Conservation (phyloP, 2,329 filamentous ascomycete genomes). For the Trichoderma endophyticum region DNA sequence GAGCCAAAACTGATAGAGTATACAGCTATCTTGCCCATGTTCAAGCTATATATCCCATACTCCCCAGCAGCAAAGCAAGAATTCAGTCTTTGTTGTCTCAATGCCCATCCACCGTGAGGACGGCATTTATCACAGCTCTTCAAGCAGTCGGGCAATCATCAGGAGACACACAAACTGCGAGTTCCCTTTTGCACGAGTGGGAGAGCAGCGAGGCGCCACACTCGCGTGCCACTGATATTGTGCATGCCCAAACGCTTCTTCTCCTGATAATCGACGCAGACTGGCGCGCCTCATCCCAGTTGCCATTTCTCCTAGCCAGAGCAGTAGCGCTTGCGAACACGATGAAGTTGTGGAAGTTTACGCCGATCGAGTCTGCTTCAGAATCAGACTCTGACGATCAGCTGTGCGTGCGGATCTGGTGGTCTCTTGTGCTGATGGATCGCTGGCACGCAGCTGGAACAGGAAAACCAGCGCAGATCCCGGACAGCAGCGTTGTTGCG, state of each 20-base stretch:
- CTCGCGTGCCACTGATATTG: conserved; percentile 43
- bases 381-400: conserved; percentile 61
- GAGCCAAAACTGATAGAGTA: background rate
- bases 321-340: conserved; percentile 64
- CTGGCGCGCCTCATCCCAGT: conserved; percentile 46
- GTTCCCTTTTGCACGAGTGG: conserved; percentile 50
- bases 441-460: conserved; percentile 70
- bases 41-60: conserved; percentile 64
- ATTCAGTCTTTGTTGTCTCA: conserved; percentile 55
- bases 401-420: conserved; percentile 65
- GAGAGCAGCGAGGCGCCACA: conserved; percentile 42
- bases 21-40: conserved; percentile 60
- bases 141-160: conserved; percentile 48
- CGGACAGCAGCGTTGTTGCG: conserved; percentile 59
- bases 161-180: conserved; percentile 44
- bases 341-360: conserved; percentile 54
- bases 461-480: conserved; percentile 60
- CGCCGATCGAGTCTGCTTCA: conserved; percentile 43
- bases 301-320: conserved; percentile 54
- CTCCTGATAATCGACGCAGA: conserved; percentile 66
- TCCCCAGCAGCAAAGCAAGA: conserved; percentile 56
- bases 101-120: conserved; percentile 55
- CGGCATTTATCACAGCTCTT: conserved; percentile 64
- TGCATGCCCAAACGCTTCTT: conserved; percentile 65
- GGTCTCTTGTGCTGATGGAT: conserved; percentile 68